Percentiles rank a stretch among this genome's conserved stretches.
Evolutionary conservation across 257 asterid species (phyloP).

Genomic region (Nicotiana undulata): DNA sequence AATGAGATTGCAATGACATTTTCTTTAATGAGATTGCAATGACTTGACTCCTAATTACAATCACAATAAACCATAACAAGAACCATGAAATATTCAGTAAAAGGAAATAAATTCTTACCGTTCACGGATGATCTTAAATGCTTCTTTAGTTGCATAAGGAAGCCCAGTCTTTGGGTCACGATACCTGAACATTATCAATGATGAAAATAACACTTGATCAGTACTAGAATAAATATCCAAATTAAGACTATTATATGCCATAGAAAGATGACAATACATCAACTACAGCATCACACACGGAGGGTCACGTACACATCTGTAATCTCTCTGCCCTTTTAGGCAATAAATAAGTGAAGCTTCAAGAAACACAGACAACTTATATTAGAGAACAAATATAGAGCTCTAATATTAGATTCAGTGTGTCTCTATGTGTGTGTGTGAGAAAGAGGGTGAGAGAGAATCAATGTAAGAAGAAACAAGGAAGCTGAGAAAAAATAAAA

Average conservation of each 20-base stretch:
- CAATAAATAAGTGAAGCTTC: not conserved
- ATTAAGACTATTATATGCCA: not conserved
- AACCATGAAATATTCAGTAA: too few relatives aligned
- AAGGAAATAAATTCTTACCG: conserved; percentile 26
- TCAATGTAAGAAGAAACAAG: not conserved
- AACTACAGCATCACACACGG: not conserved
- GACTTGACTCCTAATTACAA: not conserved
- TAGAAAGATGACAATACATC: not conserved
- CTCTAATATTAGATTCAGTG: not conserved
- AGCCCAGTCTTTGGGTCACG: conserved; percentile 84
- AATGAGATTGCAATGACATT: not conserved
- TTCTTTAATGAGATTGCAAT: not conserved
- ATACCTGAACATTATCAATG: conserved; percentile 36
- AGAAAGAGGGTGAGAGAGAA: not conserved
- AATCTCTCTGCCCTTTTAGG: not conserved
- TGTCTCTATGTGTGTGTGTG: not conserved
- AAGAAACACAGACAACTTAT: not conserved
- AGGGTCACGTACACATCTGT: not conserved
- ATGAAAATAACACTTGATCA: not conserved
- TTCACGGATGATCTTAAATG: conserved; percentile 74
- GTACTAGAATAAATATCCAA: not conserved
- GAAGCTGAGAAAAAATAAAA: not conserved
- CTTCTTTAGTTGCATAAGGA: conserved; percentile 95
- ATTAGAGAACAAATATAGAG: not conserved
- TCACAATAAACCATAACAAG: not conserved